phyloP scores from a whole-genome alignment of 305 asterid genomes.

The Solanum hybrid region DNA sequence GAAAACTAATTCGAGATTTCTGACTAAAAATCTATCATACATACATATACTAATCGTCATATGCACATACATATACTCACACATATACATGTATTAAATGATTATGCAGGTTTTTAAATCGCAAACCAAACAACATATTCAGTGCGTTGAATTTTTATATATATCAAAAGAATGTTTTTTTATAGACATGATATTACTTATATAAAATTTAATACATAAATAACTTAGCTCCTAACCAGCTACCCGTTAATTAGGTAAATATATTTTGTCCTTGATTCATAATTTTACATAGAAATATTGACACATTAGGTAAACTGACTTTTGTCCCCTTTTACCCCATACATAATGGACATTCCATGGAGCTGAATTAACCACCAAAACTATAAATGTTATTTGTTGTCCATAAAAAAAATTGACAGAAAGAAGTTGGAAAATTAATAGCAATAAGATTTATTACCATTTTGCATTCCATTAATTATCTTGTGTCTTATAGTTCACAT shows the following conservation, averaged over 20 bases:
- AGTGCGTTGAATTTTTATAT: not conserved
- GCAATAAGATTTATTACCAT: not conserved
- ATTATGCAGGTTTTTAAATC: not conserved
- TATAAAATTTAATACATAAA: not conserved
- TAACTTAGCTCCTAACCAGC: not conserved
- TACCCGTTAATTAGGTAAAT: not conserved
- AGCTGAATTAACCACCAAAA: not conserved
- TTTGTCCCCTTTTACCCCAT: not conserved
- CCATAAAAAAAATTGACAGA: not conserved
- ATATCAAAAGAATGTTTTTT: too few relatives aligned
- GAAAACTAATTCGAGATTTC: too few relatives aligned
- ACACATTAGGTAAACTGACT: not conserved
- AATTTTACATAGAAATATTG: not conserved
- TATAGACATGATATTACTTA: not conserved
- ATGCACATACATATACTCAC: too few relatives aligned
- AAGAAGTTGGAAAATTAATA: not conserved
- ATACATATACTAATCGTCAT: too few relatives aligned
- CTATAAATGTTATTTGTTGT: not conserved
- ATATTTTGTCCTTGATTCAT: not conserved
- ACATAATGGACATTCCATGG: not conserved
- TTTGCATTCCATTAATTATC: not conserved
- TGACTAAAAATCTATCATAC: too few relatives aligned
- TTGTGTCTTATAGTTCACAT: not conserved
- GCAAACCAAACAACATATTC: not conserved
- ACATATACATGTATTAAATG: not conserved